A percentile compares a stretch with the other conserved stretches of the same genome.
Evolutionary conservation across 495 filamentous ascomycete genomes (phyloP).

Genomic region (Aspergillus leporis): DNA sequence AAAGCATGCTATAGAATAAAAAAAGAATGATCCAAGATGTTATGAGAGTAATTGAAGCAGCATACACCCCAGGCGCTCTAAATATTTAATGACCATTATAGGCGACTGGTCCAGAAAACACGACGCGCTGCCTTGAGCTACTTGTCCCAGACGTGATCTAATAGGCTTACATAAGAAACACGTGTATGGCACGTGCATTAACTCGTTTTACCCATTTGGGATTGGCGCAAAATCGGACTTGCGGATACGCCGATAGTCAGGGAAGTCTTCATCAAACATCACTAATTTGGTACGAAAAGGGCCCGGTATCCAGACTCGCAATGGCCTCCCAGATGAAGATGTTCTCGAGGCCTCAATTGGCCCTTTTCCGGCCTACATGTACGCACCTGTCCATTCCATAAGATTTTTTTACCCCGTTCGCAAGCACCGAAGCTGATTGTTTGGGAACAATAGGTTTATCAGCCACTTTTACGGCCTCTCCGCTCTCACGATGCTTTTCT

Average conservation of each 20-base stretch:
- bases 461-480: slow-evolving; percentile 31
- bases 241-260: slow-evolving; percentile 35
- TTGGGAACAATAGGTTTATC: slow-evolving; percentile 29
- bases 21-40: not conserved
- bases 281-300: slow-evolving; percentile 6
- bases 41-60: not conserved
- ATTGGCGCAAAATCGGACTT: slow-evolving; percentile 29
- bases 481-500: slow-evolving; percentile 65
- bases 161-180: slow-evolving; percentile 36
- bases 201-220: slow-evolving; percentile 19
- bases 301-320: slow-evolving; percentile 20
- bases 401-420: slow-evolving; percentile 6
- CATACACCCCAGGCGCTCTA: not conserved
- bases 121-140: slow-evolving; percentile 36
- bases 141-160: slow-evolving; percentile 29
- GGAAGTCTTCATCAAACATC: slow-evolving; percentile 19
- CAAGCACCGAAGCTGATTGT: slow-evolving; percentile 22
- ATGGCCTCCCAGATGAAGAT: slow-evolving; percentile 44
- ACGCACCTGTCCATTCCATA: slow-evolving; percentile 13
- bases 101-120: slow-evolving; percentile 18
- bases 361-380: slow-evolving; percentile 40
- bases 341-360: slow-evolving; percentile 39
- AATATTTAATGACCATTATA: not conserved
- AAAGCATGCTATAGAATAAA: slow-evolving; percentile 9
- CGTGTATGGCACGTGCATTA: slow-evolving; percentile 30